These are phyloP conservation scores for Dactylellina leptospora DNA, from an alignment of 2,329 filamentous ascomycete species.

Conservation along the genomic window DNA sequence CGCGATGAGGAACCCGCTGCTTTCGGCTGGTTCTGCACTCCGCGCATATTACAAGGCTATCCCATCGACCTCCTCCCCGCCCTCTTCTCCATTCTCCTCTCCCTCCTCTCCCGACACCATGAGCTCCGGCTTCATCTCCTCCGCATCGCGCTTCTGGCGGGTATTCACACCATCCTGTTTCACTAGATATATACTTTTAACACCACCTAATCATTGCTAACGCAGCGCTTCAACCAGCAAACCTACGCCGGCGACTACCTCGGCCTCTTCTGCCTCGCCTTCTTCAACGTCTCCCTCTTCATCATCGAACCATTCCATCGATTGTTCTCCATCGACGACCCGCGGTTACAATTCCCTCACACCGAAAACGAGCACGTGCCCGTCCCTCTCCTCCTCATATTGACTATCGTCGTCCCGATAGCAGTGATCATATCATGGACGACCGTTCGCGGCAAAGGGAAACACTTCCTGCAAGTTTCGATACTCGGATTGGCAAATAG, in stretches of 20 bases:
- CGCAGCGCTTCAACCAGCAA: constrained; percentile 64
- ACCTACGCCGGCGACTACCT: constrained; percentile 91
- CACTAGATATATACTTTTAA: neutral
- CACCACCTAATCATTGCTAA: constrained; percentile 23
- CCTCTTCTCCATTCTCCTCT: constrained; percentile 51
- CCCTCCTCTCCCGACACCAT: constrained; percentile 52
- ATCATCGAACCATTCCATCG: constrained; percentile 84
- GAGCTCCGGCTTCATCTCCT: constrained; percentile 61
- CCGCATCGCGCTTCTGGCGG: constrained; percentile 66
- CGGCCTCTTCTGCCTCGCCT: constrained; percentile 73
- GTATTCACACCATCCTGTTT: constrained; percentile 55
- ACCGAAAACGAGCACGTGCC: constrained; percentile 84
- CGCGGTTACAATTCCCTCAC: constrained; percentile 84
- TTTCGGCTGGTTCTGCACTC: constrained; percentile 23
- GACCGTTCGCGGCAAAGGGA: constrained; percentile 9
- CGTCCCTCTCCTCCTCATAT: constrained; percentile 76
- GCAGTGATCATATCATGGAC: constrained; percentile 23
- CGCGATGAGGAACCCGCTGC: constrained; percentile 30
- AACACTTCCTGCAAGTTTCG: constrained; percentile 73
- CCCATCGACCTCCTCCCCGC: constrained; percentile 12
- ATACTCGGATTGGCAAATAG: constrained; percentile 81
- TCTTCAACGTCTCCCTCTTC: constrained; percentile 60
- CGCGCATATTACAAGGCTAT: constrained; percentile 40
- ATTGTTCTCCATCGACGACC: constrained; percentile 89
- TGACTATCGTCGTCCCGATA: constrained; percentile 66